Conservation (phyloP, 164 flowering plant genomes). For the Vitis amurensis region DNA sequence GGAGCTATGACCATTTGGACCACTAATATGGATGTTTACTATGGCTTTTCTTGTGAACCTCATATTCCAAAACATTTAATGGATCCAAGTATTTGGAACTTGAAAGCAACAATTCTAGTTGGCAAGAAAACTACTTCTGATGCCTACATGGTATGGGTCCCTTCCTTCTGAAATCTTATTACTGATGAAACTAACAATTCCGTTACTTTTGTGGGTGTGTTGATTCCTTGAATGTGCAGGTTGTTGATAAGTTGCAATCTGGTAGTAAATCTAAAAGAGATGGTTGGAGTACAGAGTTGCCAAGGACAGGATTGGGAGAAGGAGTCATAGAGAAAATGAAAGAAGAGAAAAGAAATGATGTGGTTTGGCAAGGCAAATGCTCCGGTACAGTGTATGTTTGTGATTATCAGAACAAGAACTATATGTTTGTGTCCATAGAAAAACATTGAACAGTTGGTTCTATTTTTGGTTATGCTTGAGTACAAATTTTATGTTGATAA, state of each 20-base stretch:
- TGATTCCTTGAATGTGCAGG: slow-evolving; percentile 39
- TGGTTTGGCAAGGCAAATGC: slow-evolving; percentile 91
- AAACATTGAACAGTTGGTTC: neutral
- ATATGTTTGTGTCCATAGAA: neutral
- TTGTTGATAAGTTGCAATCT: slow-evolving; percentile 80
- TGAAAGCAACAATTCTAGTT: too few species aligned
- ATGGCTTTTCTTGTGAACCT: too few species aligned
- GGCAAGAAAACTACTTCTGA: too few species aligned
- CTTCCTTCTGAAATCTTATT: neutral
- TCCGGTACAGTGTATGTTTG: slow-evolving; percentile 97
- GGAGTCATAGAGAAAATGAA: slow-evolving; percentile 64
- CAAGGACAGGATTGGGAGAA: slow-evolving; percentile 57
- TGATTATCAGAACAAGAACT: slow-evolving; percentile 2
- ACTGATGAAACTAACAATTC: neutral
- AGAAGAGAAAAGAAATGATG: slow-evolving; percentile 71
- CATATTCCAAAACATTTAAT: too few species aligned
- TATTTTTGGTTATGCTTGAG: neutral
- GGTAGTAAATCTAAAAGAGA: slow-evolving; percentile 69
- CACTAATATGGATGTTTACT: too few species aligned
- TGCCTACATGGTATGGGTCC: too few species aligned
- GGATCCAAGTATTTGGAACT: too few species aligned
- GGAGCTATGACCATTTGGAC: too few species aligned
- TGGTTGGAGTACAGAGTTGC: slow-evolving; percentile 77
- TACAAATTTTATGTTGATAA: neutral
- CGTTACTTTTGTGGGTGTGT: neutral